Conservation (phyloP, 495 filamentous ascomycete species). For the Penicillium egyptiacum region DNA sequence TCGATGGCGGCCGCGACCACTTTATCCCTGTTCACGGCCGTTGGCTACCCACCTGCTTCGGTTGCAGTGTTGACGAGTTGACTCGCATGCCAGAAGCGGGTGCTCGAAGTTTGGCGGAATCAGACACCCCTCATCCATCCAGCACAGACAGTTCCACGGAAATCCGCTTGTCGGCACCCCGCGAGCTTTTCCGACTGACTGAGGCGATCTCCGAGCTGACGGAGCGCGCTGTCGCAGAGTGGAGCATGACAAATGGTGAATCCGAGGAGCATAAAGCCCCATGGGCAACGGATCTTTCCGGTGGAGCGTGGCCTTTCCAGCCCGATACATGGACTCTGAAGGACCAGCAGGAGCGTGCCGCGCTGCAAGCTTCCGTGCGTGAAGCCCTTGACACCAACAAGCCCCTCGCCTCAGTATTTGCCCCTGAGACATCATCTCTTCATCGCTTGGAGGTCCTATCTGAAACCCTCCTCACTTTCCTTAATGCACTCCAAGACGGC, state of each 20-base stretch:
- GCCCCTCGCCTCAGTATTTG: slow-evolving; percentile 56
- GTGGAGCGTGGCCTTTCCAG: slow-evolving; percentile 75
- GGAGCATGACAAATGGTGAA: slow-evolving; percentile 69
- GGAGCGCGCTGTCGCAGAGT: slow-evolving; percentile 76
- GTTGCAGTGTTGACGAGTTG: slow-evolving; percentile 77
- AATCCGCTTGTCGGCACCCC: slow-evolving; percentile 69
- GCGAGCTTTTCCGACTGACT: slow-evolving; percentile 85
- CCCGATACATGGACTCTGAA: slow-evolving; percentile 49
- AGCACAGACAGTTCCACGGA: slow-evolving; percentile 38
- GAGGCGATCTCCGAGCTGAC: slow-evolving; percentile 74
- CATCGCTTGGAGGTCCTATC: slow-evolving; percentile 69
- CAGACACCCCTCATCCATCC: slow-evolving; percentile 25
- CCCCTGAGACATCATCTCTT: slow-evolving; percentile 56
- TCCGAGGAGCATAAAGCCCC: slow-evolving; percentile 46
- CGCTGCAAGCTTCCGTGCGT: slow-evolving; percentile 46
- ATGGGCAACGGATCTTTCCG: slow-evolving; percentile 55
- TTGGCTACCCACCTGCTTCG: slow-evolving; percentile 83
- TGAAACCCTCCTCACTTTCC: slow-evolving; percentile 67
- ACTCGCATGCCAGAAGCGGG: slow-evolving; percentile 79
- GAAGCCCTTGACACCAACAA: slow-evolving; percentile 70
- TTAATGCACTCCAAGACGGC: slow-evolving; percentile 71
- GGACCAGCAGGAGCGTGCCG: slow-evolving; percentile 33
- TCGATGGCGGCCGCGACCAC: slow-evolving; percentile 81
- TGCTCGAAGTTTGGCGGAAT: slow-evolving; percentile 51
- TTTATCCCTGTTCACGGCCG: slow-evolving; percentile 77